Evolutionary conservation across 2,329 filamentous ascomycete genomes (phyloP), one percentile per base, ranked within the genome.

Genomic region (Trichophyton equinum): DNA sequence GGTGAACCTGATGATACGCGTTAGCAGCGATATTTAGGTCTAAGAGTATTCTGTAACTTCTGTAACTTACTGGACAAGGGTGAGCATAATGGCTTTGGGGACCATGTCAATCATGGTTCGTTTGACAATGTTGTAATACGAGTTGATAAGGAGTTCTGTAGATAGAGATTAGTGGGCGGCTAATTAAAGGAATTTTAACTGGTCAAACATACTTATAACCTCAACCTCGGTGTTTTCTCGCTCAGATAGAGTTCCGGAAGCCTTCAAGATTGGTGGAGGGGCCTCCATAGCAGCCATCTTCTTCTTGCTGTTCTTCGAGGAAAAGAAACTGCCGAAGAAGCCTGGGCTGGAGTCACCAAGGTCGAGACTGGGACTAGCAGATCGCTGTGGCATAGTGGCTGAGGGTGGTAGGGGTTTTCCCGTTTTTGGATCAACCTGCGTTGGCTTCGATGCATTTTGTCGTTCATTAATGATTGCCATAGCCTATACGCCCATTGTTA

Each of bases 51-150:
- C 38, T 33, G 46, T 15, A 20, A 85, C 90, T 74, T 85, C 38
- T 33, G 46, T 15, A 20, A 85, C 90, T 74, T 85, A 96, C 88
- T 92, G 86, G 58, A 99, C 94, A 53, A 99, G 87, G 68, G 83
- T 96, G 67, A 97, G 82, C 94, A 99, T 99, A 72, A 99, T 95
- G 46, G 94, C 94, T 79, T 99, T 99, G 67, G 94, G 94, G 4
- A 99, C 94, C 94, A 99, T 99, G 72, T 99, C 94, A 67, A 97
- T 96, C 91, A 99, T 95, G 63, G 95, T 99, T 67, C 94, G 83
- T 79, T 91, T 90, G 66, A 96, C 91, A 72, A 99, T 99, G 77
- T 96, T 96, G 78, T 89, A 99, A 80, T 99, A 99, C 0, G 91
- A 96, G 61, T 85, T 88, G 72, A 99, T 99, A 62, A 99, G 81